Conservation (phyloP, 345 rosid genomes). For the Populus tremula region DNA sequence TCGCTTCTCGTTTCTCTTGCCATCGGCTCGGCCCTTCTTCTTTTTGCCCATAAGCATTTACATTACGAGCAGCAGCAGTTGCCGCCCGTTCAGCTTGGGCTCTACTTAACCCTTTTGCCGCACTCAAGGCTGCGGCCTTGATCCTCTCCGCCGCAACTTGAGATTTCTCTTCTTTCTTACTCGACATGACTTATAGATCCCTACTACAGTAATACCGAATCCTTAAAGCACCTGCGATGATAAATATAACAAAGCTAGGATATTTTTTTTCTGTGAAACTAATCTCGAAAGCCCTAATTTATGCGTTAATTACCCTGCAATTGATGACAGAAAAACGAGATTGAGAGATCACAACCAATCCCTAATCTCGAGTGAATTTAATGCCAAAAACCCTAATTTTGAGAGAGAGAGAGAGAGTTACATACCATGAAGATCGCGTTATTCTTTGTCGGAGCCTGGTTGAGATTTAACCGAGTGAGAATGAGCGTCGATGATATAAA, state of each 20-base stretch:
- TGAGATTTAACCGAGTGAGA: neutral
- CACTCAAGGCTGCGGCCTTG: slow-evolving; percentile 87
- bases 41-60: slow-evolving; percentile 95
- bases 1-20: slow-evolving; percentile 98
- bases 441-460: neutral
- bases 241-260: neutral
- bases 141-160: slow-evolving; percentile 91
- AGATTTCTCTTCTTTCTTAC: slow-evolving; percentile 77
- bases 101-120: slow-evolving; percentile 89
- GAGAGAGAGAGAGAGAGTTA: neutral
- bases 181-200: slow-evolving; percentile 55
- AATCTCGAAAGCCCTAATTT: neutral
- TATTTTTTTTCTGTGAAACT: neutral
- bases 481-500: neutral
- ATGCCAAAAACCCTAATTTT: neutral
- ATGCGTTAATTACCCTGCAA: neutral
- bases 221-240: neutral
- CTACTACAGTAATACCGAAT: neutral
- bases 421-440: neutral
- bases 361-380: too few species aligned
- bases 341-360: neutral
- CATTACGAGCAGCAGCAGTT: slow-evolving; percentile 85
- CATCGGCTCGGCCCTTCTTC: slow-evolving; percentile 99
- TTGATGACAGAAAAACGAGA: neutral
- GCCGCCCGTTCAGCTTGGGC: slow-evolving; percentile 99